phyloP scores from a whole-genome alignment of 768 basidiomycete species.

The Cubamyces sp. region DNA sequence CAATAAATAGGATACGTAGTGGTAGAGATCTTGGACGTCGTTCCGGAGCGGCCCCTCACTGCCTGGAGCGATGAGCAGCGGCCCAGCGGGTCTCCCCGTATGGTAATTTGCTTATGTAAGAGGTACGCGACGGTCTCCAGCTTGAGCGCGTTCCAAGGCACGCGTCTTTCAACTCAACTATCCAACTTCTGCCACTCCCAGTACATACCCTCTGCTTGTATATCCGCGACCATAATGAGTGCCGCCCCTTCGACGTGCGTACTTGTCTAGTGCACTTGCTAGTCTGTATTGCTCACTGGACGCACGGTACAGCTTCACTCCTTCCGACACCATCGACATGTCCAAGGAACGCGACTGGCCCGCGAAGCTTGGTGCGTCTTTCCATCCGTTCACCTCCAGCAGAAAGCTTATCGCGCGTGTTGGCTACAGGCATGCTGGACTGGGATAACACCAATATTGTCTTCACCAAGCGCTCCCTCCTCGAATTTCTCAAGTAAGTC shows the following conservation, averaged over 20 bases:
- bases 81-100: slow-evolving; percentile 1
- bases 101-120: slow-evolving; percentile 7
- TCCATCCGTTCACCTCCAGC: background rate
- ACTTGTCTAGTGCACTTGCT: background rate
- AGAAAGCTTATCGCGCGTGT: background rate
- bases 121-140: background rate
- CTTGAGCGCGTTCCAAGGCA: background rate
- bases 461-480: slow-evolving; percentile 75
- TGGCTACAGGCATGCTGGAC: slow-evolving; percentile 69
- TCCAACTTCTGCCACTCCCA: background rate
- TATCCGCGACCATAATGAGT: slow-evolving; percentile 3
- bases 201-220: background rate
- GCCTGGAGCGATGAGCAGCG: background rate
- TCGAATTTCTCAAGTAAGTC: slow-evolving; percentile 77
- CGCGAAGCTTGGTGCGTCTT: slow-evolving; percentile 58
- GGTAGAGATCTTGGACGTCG: background rate
- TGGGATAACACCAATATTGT: slow-evolving; percentile 79
- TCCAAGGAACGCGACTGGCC: slow-evolving; percentile 78
- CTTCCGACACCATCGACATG: slow-evolving; percentile 56
- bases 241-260: slow-evolving; percentile 45
- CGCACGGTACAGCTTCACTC: slow-evolving; percentile 55
- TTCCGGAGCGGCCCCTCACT: background rate
- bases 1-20: background rate
- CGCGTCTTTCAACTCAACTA: background rate
- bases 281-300: background rate